Conservation (phyloP, 768 basidiomycete genomes). For the Megacollybia marginata region DNA sequence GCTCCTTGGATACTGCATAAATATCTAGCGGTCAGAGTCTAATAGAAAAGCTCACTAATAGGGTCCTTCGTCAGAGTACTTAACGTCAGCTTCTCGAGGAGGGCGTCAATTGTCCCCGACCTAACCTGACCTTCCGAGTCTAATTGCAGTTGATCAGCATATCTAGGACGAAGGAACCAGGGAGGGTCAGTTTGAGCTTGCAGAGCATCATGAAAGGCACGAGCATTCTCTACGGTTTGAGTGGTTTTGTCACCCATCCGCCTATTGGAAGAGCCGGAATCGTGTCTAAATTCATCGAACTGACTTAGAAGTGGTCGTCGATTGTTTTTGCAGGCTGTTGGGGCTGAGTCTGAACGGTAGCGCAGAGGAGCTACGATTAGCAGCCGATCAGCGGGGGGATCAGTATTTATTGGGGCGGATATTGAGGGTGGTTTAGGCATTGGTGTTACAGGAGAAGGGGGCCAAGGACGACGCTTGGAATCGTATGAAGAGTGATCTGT, state of each 20-base stretch:
- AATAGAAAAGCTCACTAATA: slow-evolving; percentile 29
- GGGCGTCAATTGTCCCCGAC: slow-evolving; percentile 61
- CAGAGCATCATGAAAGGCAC: slow-evolving; percentile 31
- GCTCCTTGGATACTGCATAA: slow-evolving; percentile 8
- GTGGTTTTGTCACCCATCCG: slow-evolving; percentile 26
- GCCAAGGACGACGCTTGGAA: slow-evolving; percentile 8
- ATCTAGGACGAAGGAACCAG: slow-evolving; percentile 54
- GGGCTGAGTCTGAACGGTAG: slow-evolving; percentile 14
- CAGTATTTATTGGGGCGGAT: slow-evolving; percentile 21
- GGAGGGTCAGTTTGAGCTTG: slow-evolving; percentile 32
- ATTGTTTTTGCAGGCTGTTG: slow-evolving; percentile 5
- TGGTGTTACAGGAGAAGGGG: slow-evolving; percentile 31
- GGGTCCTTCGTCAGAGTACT: slow-evolving; percentile 33
- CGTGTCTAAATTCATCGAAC: not conserved
- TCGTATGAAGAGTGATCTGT: not conserved
- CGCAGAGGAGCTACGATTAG: slow-evolving; percentile 6
- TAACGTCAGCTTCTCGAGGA: slow-evolving; percentile 64
- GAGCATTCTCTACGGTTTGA: slow-evolving; percentile 32
- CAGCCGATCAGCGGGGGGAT: slow-evolving; percentile 24
- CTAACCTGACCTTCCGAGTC: slow-evolving; percentile 60
- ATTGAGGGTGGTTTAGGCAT: slow-evolving; percentile 29
- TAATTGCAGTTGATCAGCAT: slow-evolving; percentile 55
- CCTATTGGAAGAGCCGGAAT: not conserved
- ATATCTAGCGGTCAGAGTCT: not conserved
- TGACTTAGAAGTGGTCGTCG: slow-evolving; percentile 1